Evolutionary conservation across 768 basidiomycete species (phyloP), one percentile per base, ranked within the genome.

Genomic region (Suillus occidentalis): DNA sequence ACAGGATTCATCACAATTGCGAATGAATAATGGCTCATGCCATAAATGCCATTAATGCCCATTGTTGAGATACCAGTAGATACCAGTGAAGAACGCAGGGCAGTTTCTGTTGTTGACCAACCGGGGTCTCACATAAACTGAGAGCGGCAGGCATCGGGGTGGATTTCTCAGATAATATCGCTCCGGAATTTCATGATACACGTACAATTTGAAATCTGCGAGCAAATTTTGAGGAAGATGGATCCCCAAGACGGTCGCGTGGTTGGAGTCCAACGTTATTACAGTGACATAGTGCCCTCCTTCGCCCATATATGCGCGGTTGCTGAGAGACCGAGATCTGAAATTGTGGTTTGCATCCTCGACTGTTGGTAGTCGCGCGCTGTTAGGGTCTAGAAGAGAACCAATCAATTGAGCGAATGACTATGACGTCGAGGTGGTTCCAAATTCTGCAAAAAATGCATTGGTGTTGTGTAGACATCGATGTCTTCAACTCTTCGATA

Each of bases 1-100:
- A 88, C 90, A 4, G 89, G 91, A 0, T 90, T 91, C 89, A 93
- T 93, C 81, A 93, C 92, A 61, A 90, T 81, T 60, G 87, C 87
- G 70, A 91, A 89, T 65, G 89, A 86, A 76, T 89, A 91, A 70
- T 87, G 85, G 67, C 81, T 79, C 64, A 87, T 68, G 7, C 60
- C 62, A 53, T 62, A 37, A 47, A 66, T 28, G 20, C 69, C 68
- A 55, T 68, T 75, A 58, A 61, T 42, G 70, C 60, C 71, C 62
- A 49, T 68, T 42, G 18, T 20, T 60, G 73, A 42, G 56, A 16
- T 53, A 72, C 37, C 60, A 42, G 36, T 25, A 42, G 56, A 16
- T 53, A 72, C 37, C 60, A 42, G 36, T 25, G 42, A 76, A 74
- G 22, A 63, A 40, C 12, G 57, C 22, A 16, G 64, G 31, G 40